Base-by-base conservation (phyloP, 192 early-diverging fungal species). In the Chytriomyces confervae region DNA sequence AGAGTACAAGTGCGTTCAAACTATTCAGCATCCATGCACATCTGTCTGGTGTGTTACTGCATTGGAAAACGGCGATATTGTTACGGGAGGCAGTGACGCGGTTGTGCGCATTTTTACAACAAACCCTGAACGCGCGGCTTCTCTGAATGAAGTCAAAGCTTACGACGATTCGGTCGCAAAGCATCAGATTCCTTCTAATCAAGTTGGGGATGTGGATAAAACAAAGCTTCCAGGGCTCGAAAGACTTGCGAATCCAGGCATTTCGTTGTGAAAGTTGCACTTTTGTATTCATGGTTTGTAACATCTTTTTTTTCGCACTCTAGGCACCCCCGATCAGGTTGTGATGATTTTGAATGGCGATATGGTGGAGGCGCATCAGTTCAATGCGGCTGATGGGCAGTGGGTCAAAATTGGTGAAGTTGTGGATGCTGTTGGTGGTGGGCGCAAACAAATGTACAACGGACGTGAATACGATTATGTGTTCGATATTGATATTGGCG, bases 391-490 rank as follows among this genome's bases (percentile, higher is more conserved):
- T 9, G 77, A 80, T 10, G 81, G 81, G 9, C 68, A 79, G 29
- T 99, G 98, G 98, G 50, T 77, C 44, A 96, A 97, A 75, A 87
- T 98, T 46, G 98, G 98, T 9, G 91, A 95, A 44, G 95, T 99
- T 0, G 95, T 97, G 0, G 96, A 98, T 83, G 91, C 94, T 4
- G 91, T 92, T 49, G 94, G 93, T 5, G 84, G 85, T 8, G 78
- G 86, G 7, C 81, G 91, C 27, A 98, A 96, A 80, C 92, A 95
- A 77, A 75, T 92, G 36, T 94, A 91, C 79, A 86, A 90, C 5
- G 96, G 97, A 44, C 86, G 87, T 57, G 96, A 98, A 75, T 99
- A 99, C 80, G 98, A 99, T 84, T 96, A 94, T 81, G 94, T 99
- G 44, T 99, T 99, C 86, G 96, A 97, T 78, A 94, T 99, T 24